These are phyloP conservation scores for Keithomyces neogunnii DNA, from an alignment of 2,329 filamentous ascomycete species.

Conservation along the genomic window DNA sequence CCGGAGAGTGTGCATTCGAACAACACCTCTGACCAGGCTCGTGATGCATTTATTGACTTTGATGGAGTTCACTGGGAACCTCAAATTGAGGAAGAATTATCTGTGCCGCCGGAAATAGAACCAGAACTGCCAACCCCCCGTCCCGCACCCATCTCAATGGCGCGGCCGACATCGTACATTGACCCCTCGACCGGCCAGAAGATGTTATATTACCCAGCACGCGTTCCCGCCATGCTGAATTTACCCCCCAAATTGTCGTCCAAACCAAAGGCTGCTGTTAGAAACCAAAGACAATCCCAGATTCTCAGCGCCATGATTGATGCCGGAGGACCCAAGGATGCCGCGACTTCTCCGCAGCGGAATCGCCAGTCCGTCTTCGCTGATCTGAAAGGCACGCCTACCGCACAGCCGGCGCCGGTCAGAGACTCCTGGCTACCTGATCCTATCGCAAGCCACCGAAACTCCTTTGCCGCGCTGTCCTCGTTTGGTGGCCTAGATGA, in stretches of 20 bases:
- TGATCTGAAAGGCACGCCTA: conserved; percentile 10
- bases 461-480: conserved; percentile 25
- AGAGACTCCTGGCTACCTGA: conserved; percentile 37
- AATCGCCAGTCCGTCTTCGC: conserved; percentile 16
- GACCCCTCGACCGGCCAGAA: conserved; percentile 60
- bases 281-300: conserved; percentile 66
- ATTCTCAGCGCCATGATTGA: conserved; percentile 54
- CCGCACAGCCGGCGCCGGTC: conserved; percentile 12
- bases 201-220: conserved; percentile 94
- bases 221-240: conserved; percentile 88
- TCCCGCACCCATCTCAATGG: conserved; percentile 16
- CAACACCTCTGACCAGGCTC: conserved; percentile 56
- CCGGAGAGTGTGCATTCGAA: conserved; percentile 43
- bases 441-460: conserved; percentile 29
- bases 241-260: conserved; percentile 81
- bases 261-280: conserved; percentile 52
- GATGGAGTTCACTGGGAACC: conserved; percentile 70
- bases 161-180: conserved; percentile 48
- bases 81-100: conserved; percentile 27
- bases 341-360: conserved; percentile 2
- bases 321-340: conserved; percentile 4
- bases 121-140: conserved; percentile 16
- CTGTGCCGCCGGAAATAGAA: conserved; percentile 13
- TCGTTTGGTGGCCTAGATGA: conserved; percentile 15
- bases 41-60: conserved; percentile 69